phyloP scores from a whole-genome alignment of 2,329 filamentous ascomycete genomes.

The Fusarium denticulatum region DNA sequence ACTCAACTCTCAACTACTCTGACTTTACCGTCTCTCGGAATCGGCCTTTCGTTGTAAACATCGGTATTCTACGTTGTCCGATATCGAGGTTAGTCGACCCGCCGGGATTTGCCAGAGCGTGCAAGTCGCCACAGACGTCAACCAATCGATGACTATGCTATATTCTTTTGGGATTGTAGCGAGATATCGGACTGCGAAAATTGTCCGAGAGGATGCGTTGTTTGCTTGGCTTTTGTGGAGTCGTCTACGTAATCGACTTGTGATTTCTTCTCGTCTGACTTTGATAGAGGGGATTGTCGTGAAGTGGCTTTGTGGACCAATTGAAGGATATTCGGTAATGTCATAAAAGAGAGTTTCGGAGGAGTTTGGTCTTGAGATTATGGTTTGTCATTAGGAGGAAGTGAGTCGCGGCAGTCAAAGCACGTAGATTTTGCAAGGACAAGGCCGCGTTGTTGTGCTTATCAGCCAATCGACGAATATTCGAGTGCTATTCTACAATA shows the following conservation, averaged over 20 bases:
- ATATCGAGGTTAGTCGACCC: not conserved
- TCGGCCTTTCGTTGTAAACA: not conserved
- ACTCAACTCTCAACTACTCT: not conserved
- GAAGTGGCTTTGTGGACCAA: not conserved
- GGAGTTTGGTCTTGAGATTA: not conserved
- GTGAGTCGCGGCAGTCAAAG: not conserved
- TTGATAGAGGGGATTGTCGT: not conserved
- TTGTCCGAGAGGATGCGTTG: not conserved
- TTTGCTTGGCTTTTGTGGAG: not conserved
- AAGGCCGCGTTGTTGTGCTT: not conserved
- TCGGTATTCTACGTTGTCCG: not conserved
- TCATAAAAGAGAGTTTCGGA: not conserved
- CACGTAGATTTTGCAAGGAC: not conserved
- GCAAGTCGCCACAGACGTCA: not conserved
- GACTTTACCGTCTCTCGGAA: not conserved
- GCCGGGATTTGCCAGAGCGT: not conserved
- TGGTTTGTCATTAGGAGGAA: not conserved
- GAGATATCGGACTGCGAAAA: not conserved
- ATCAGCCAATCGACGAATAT: not conserved
- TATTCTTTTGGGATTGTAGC: not conserved
- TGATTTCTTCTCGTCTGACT: not conserved
- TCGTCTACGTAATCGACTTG: not conserved
- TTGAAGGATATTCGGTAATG: not conserved
- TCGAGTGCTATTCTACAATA: rapidly evolving
- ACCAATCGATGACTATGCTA: not conserved